These are phyloP conservation scores for Calonectria pseudoturangicola DNA, from an alignment of 2,329 filamentous ascomycete genomes.

Conservation along the genomic window DNA sequence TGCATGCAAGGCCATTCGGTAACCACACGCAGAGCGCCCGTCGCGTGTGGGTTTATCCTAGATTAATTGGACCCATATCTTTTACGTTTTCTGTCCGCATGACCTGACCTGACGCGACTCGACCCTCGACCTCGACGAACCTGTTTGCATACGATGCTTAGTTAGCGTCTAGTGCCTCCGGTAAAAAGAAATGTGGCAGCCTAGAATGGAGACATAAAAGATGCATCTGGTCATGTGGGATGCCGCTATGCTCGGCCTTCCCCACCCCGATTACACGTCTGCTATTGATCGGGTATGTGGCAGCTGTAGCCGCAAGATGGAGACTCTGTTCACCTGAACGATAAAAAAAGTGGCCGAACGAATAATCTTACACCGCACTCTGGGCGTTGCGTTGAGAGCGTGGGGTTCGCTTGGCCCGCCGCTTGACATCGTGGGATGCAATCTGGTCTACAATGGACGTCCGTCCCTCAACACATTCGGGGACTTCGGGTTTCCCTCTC, in stretches of 20 bases:
- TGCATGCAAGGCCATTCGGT: constrained; percentile 14
- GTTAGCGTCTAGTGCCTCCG: background rate
- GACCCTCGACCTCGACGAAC: constrained; percentile 2
- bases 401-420: constrained; percentile 13
- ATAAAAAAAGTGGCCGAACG: constrained; percentile 37
- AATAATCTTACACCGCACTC: constrained; percentile 30
- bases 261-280: constrained; percentile 23
- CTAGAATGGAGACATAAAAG: constrained; percentile 34
- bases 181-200: constrained; percentile 38
- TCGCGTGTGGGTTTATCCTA: background rate
- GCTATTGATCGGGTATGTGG: constrained; percentile 31
- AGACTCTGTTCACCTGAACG: constrained; percentile 37
- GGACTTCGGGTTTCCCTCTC: background rate
- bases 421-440: constrained; percentile 3
- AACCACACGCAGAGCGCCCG: constrained; percentile 3
- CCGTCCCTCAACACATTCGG: constrained; percentile 20
- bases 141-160: background rate
- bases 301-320: constrained; percentile 44
- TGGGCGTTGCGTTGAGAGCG: constrained; percentile 35
- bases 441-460: constrained; percentile 6
- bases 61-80: constrained; percentile 23
- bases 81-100: constrained; percentile 15
- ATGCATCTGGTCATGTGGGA: constrained; percentile 17
- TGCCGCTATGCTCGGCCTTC: constrained; percentile 6
- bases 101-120: constrained; percentile 17